phyloP scores from a whole-genome alignment of 202 grass and related monocot genomes.

The Tripidium arundinaceum region DNA sequence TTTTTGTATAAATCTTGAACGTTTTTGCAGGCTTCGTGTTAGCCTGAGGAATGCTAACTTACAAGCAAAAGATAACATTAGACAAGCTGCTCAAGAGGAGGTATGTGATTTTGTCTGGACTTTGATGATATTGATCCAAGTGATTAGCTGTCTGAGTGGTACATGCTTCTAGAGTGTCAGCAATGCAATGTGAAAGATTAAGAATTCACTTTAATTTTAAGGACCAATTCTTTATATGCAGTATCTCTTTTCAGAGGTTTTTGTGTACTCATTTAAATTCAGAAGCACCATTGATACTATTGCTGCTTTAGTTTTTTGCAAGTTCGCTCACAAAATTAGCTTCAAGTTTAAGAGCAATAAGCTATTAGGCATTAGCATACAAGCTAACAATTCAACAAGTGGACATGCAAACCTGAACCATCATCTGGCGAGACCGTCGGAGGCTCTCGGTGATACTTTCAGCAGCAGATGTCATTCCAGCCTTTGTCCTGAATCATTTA shows the following conservation, averaged over 20 bases:
- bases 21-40: conserved; percentile 38
- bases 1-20: too few species aligned
- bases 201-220: too few species aligned
- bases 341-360: too few species aligned
- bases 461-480: too few species aligned
- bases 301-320: neutral
- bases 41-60: conserved; percentile 73
- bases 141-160: conserved; percentile 1
- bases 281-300: neutral
- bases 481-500: too few species aligned
- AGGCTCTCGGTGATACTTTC: too few species aligned
- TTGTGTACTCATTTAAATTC: neutral
- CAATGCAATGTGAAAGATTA: neutral
- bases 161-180: neutral
- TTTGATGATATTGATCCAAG: neutral
- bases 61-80: conserved; percentile 61
- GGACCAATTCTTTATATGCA: neutral
- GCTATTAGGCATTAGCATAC: too few species aligned
- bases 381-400: too few species aligned
- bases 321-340: neutral
- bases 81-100: conserved; percentile 68
- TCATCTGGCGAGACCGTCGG: too few species aligned
- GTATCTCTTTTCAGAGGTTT: neutral
- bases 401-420: too few species aligned
- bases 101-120: conserved; percentile 33